Conservation (phyloP, 805 yeast species). For the Gaillardinia entomophila region DNA sequence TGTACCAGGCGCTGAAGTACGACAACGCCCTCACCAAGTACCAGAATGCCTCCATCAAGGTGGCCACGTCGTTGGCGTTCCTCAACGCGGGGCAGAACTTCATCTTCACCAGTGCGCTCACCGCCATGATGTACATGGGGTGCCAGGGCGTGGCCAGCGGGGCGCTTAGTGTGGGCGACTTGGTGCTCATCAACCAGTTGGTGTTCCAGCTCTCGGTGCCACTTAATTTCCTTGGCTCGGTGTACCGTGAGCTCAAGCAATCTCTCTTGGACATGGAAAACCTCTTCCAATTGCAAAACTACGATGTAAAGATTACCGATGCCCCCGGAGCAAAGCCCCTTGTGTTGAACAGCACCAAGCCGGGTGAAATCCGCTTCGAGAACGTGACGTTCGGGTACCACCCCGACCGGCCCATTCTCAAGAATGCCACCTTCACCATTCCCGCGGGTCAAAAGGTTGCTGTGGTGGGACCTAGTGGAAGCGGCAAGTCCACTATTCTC, state of each 20-base stretch:
- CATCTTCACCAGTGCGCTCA: slow-evolving; percentile 81
- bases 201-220: slow-evolving; percentile 96
- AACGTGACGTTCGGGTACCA: slow-evolving; percentile 92
- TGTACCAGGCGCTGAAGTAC: slow-evolving; percentile 71
- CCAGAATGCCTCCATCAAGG: slow-evolving; percentile 69
- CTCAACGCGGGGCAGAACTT: slow-evolving; percentile 75
- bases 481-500: slow-evolving; percentile 89
- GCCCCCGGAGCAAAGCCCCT: slow-evolving; percentile 59
- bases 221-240: slow-evolving; percentile 89
- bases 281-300: slow-evolving; percentile 75
- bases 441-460: slow-evolving; percentile 93
- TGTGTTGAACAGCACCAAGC: slow-evolving; percentile 32
- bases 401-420: slow-evolving; percentile 78
- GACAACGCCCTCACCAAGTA: slow-evolving; percentile 68
- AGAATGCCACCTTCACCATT: slow-evolving; percentile 74
- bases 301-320: slow-evolving; percentile 62
- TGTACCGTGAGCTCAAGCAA: slow-evolving; percentile 90
- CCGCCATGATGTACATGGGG: slow-evolving; percentile 98
- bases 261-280: slow-evolving; percentile 95
- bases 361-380: slow-evolving; percentile 81
- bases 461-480: slow-evolving; percentile 93
- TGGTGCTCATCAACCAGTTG: slow-evolving; percentile 89
- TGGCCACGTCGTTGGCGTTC: slow-evolving; percentile 78
- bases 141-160: slow-evolving; percentile 88
- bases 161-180: slow-evolving; percentile 82